Base-by-base conservation (phyloP, 768 basidiomycete genomes). In the Mrakia gelida region DNA sequence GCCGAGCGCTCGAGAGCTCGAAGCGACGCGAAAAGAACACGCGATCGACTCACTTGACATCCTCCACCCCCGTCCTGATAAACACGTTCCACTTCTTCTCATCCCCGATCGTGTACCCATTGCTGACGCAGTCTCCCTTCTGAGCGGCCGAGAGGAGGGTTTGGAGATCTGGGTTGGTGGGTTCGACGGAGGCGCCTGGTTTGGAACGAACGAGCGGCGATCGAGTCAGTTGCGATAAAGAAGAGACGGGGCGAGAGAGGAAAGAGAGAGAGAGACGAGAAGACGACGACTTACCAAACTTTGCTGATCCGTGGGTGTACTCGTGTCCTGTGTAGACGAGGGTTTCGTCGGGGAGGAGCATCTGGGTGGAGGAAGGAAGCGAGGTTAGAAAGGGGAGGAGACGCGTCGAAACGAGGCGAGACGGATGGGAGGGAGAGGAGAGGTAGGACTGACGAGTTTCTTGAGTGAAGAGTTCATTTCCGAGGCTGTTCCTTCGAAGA, bases 31-130 rank as follows among this genome's bases (percentile, higher is more conserved):
- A 56, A n/a, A n/a, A n/a, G n/a, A n/a, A n/a, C n/a, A 56, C 11
- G n/a, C 23, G 16, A 68, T 13, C 26, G 34, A 75, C 75, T 32
- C 30, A 76, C 75, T 15, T 38, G 38, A 79, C 78, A 8, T 63
- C 74, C 16, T 70, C 59, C 21, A 32, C 70, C 9, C n/a, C 74
- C 9, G 68, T 23, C 28, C 78, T 45, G 5, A 75, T 59, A 32
- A 79, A 79, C 8, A 79, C 78, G 61, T 79, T 79, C 78, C 78
- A 79, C 26, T 52, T 34, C 54, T 79, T 79, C 45, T 79, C 78
- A 45, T 79, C 73, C 18, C 74, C 78, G n/a, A 79, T 75, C 43
- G 78, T 79, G 68, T 74, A 78, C 11, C 78, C 78, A 23, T 75
- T 71, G 13, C 2, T 2, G 34, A 79, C 59, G 18, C 59, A 71